Evolutionary conservation across 768 basidiomycete species (phyloP).

Genomic region (Trametopsis cervina): DNA sequence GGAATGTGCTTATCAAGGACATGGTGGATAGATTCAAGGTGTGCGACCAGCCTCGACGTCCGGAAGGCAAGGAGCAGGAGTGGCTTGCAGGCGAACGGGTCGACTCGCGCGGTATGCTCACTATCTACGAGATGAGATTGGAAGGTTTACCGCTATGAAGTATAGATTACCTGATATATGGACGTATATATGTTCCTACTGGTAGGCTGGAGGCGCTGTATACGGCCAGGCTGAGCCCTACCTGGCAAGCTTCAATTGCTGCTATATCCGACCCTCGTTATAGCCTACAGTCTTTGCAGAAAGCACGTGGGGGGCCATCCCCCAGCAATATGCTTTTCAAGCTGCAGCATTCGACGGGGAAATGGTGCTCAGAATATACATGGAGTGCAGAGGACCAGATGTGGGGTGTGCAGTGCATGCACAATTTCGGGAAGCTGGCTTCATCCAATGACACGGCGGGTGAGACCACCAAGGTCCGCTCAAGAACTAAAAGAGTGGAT

Average conservation of each 20-base stretch:
- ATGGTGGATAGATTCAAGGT: slow-evolving; percentile 86
- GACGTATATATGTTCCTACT: slow-evolving; percentile 84
- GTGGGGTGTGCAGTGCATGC: slow-evolving; percentile 82
- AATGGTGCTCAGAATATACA: slow-evolving; percentile 90
- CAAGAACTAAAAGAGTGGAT: slow-evolving; percentile 70
- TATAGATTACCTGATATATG: slow-evolving; percentile 89
- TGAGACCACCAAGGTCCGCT: slow-evolving; percentile 21
- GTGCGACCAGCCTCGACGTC: slow-evolving; percentile 73
- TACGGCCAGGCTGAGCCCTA: slow-evolving; percentile 72
- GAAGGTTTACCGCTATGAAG: not conserved
- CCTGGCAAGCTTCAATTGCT: slow-evolving; percentile 75
- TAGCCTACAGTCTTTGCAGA: slow-evolving; percentile 34
- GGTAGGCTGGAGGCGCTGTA: slow-evolving; percentile 87
- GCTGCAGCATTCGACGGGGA: slow-evolving; percentile 87
- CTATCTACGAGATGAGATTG: too few species aligned
- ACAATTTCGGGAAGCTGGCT: slow-evolving; percentile 82
- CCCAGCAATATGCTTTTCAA: slow-evolving; percentile 71
- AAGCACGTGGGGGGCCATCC: slow-evolving; percentile 30
- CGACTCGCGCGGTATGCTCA: slow-evolving; percentile 61
- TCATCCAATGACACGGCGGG: slow-evolving; percentile 27
- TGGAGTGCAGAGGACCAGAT: slow-evolving; percentile 94
- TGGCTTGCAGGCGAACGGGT: slow-evolving; percentile 79
- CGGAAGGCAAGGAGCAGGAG: slow-evolving; percentile 72
- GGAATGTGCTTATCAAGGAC: slow-evolving; percentile 75
- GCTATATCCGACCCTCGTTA: slow-evolving; percentile 79